These are phyloP conservation scores for Rhynchosporium graminicola DNA, from an alignment of 2,329 filamentous ascomycete genomes.

Conservation along the genomic window DNA sequence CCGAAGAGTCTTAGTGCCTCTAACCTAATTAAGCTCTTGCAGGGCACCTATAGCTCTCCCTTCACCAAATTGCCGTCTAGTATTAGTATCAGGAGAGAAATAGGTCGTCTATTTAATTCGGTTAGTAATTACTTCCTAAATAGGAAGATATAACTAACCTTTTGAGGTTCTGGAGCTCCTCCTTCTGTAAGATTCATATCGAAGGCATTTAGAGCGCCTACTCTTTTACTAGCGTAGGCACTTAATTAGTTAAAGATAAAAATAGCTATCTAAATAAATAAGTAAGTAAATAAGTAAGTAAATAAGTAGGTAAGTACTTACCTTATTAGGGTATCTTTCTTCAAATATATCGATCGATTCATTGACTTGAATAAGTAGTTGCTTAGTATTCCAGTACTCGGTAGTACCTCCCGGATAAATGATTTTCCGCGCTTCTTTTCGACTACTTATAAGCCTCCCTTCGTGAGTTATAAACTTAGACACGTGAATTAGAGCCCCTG, in stretches of 20 bases:
- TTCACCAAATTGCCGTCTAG: too few relatives aligned
- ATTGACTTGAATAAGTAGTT: neutral
- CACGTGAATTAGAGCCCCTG: neutral
- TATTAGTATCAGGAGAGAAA: neutral
- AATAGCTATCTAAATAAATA: neutral
- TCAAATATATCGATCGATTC: neutral
- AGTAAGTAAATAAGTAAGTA: too few relatives aligned
- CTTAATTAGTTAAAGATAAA: neutral
- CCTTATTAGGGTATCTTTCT: neutral
- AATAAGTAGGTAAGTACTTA: neutral
- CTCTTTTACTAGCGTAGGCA: neutral
- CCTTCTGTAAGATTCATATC: neutral
- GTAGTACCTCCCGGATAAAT: neutral
- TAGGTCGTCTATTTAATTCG: neutral
- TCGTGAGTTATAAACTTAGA: neutral
- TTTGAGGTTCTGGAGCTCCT: neutral
- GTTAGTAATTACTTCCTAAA: neutral
- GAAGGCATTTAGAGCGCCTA: neutral
- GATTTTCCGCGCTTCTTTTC: neutral
- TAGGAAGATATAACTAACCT: too few relatives aligned
- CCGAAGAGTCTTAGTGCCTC: neutral
- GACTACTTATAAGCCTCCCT: neutral
- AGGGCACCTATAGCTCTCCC: neutral
- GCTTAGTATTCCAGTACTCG: neutral
- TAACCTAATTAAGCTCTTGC: neutral